Evolutionary conservation across 352 stramenopile genomes (phyloP), one percentile per base, ranked within the genome.

Genomic region (Phytopythium oedochilum): DNA sequence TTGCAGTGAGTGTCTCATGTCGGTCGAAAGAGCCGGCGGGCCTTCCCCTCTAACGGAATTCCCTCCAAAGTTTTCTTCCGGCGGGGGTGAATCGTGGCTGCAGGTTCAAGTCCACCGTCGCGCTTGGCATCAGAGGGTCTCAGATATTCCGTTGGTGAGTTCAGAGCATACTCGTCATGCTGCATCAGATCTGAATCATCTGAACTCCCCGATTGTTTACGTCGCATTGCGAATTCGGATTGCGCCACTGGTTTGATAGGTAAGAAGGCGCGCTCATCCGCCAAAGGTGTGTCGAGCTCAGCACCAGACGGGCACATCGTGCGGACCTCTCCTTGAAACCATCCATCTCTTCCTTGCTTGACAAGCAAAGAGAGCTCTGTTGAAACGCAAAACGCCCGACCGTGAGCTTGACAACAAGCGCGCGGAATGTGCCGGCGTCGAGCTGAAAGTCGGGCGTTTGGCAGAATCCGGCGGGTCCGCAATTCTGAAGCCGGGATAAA

Each of bases 181-280:
- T 28, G 28, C 4, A 51, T 39, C 28, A 52, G 45, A 52, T 51
- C 45, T 40, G 45, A 49, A 8, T 39, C 45, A 0, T 7, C 12
- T 3, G n/a, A n/a, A n/a, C n/a, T n/a, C n/a, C n/a, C n/a, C n/a
- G n/a, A n/a, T 0, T 52, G 45, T 52, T 52, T 52, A 52, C 45
- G 45, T 17, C 45, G n/a, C 18, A 9, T 28, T 14, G 22, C 8
- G 10, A 5, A 39, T 17, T 1, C 10, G 29, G 45, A 52, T 52
- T 52, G 45, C 45, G 45, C 18, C 45, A 39, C 45, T 39, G 6
- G 2, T 38, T 52, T 52, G 45, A 52, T 52, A 39, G 45, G 45
- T 52, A 28, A 39, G n/a, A 12, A n/a, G 2, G 5, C 22, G 23
- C 42, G 5, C 42, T 11, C 20, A 28, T 29, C 10, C 40, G 0